Percentiles rank a stretch among this genome's conserved stretches.
Conservation (phyloP, 768 basidiomycete genomes). For the Mycena vulgaris region DNA sequence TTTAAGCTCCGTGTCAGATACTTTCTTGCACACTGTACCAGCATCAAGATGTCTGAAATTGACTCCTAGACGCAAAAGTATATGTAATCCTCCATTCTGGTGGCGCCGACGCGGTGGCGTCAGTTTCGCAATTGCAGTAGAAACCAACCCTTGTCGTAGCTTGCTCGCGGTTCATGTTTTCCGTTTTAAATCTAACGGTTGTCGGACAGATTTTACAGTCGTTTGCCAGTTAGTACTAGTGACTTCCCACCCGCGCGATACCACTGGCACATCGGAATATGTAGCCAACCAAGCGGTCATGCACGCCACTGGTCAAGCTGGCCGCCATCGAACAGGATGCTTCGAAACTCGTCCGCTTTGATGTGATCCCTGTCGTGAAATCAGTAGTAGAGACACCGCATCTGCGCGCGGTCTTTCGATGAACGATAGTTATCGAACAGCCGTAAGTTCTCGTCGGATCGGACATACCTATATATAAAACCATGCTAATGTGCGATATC, state of each 20-base stretch:
- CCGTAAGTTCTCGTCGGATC: constrained; percentile 41
- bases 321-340: constrained; percentile 58
- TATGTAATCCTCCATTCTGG: too few relatives aligned
- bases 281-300: constrained; percentile 50
- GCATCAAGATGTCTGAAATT: too few relatives aligned
- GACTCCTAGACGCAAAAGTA: too few relatives aligned
- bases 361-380: constrained; percentile 57
- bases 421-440: constrained; percentile 50
- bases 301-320: constrained; percentile 60
- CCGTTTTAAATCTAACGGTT: too few relatives aligned
- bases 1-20: too few relatives aligned
- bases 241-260: not conserved
- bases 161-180: constrained; percentile 49
- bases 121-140: too few relatives aligned
- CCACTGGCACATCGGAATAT: too few relatives aligned
- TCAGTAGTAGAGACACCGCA: constrained; percentile 45
- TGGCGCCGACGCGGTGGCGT: too few relatives aligned
- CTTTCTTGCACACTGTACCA: too few relatives aligned
- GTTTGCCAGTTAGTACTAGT: constrained; percentile 47
- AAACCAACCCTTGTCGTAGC: constrained; percentile 26
- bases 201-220: constrained; percentile 58
- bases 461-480: constrained; percentile 37
- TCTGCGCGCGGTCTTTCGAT: constrained; percentile 49
- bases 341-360: constrained; percentile 56
- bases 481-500: constrained; percentile 20